A percentile compares a stretch with the other conserved stretches of the same genome.
Conservation (phyloP, 306 rosid species). For the Cicer bijugum region DNA sequence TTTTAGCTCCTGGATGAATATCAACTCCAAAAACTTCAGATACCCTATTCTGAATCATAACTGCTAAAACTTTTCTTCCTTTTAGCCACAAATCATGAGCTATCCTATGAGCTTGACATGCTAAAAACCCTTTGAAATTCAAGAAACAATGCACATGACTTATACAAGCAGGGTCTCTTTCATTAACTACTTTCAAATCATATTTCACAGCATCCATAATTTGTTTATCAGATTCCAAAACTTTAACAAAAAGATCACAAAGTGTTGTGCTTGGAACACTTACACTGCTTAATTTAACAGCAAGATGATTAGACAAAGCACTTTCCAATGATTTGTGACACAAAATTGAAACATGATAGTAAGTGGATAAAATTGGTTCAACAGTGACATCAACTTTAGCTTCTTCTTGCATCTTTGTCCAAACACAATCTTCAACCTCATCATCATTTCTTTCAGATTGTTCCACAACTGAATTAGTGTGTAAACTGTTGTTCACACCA, state of each 20-base stretch:
- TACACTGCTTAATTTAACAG: conserved; percentile 58
- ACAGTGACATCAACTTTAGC: conserved; percentile 57
- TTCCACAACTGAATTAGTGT: conserved; percentile 42
- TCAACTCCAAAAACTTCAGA: conserved; percentile 83
- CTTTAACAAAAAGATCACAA: conserved; percentile 55
- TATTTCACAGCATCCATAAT: conserved; percentile 49
- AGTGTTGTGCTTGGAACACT: conserved; percentile 59
- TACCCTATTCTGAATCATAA: conserved; percentile 76
- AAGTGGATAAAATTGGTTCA: conserved; percentile 69
- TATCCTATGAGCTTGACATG: conserved; percentile 77
- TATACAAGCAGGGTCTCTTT: conserved; percentile 87
- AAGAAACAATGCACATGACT: conserved; percentile 75
- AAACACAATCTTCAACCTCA: conserved; percentile 45
- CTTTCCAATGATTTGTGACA: conserved; percentile 59
- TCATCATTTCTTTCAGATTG: conserved; percentile 32
- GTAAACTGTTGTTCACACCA: conserved; percentile 34
- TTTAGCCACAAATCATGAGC: conserved; percentile 76
- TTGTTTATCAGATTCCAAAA: conserved; percentile 48
- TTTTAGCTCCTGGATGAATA: conserved; percentile 85
- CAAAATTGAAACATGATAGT: conserved; percentile 58
- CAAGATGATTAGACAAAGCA: conserved; percentile 67
- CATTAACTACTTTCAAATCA: conserved; percentile 73
- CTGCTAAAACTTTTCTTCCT: conserved; percentile 60
- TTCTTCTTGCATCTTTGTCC: conserved; percentile 72
- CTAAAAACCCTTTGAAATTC: conserved; percentile 81